Base-by-base conservation (phyloP, 768 basidiomycete genomes). In the Russula foetens region DNA sequence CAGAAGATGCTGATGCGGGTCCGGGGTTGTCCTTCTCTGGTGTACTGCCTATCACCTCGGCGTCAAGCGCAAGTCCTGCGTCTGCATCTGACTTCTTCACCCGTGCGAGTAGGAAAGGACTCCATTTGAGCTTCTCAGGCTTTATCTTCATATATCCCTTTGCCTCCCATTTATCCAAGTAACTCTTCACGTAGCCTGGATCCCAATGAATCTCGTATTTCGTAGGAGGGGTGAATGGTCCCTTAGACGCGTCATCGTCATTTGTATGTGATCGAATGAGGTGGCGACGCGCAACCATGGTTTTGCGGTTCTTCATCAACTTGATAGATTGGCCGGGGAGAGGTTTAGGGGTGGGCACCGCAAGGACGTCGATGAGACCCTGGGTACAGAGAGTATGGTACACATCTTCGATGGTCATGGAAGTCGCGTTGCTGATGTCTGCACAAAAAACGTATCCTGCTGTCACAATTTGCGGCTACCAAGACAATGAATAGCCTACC, bases 71-170 rank as follows among this genome's bases (percentile, higher is more conserved):
- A 49, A 65, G 58, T 21, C 46, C 12, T 3, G 50, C 53, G 33
- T 60, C 54, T 8, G 62, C 64, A 38, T 72, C 70, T 14, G 68
- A 57, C 65, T 72, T 70, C 56, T 70, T 71, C 45, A 71, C 73
- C 54, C 81, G 76, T 6, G 85, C 77, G 46, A 92, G 72, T 41
- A 97, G 75, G 73, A 96, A 98, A 28, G 96, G 96, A 63, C 86
- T 95, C 90, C 96, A 99, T 69, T 92, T 93, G 62, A 98, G 78
- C 71, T 84, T 84, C 68, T 96, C 92, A 1, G 93, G 86, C 65
- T 81, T 83, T 59, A 92, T 75, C 65, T 73, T 81, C 61, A 93
- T 68, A 67, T 92, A 89, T 5, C 88, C 89, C 73, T 94, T 97
- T 45, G 73, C 71, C 63, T 88, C 85, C 84, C 90, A 90, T 56